Evolutionary conservation across 306 rosid genomes (phyloP).

Genomic region (Hippophae tibetana): DNA sequence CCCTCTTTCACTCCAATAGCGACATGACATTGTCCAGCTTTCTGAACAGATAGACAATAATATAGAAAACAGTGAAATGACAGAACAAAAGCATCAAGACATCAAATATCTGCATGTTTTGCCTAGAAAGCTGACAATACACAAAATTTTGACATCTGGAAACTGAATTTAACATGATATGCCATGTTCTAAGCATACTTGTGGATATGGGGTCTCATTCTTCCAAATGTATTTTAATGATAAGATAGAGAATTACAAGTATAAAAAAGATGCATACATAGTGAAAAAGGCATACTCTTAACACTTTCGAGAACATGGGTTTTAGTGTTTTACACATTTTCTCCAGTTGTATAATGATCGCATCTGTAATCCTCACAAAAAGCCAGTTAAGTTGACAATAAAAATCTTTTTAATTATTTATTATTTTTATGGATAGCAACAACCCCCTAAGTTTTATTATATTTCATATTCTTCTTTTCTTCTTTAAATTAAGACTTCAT

Average conservation of each 20-base stretch:
- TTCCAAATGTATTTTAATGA: no score
- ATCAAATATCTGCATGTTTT: neutral
- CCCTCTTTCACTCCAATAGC: neutral
- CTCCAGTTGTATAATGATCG: constrained; percentile 11
- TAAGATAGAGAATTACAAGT: no score
- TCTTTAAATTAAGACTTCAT: neutral
- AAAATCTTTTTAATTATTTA: constrained; percentile 5
- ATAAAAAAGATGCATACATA: no score
- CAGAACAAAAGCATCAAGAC: neutral
- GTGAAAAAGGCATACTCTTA: neutral
- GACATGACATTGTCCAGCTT: constrained; percentile 6
- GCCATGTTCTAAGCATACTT: neutral
- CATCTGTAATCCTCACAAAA: constrained; percentile 16
- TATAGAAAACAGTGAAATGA: neutral
- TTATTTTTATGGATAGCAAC: constrained; percentile 26
- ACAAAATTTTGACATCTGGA: neutral
- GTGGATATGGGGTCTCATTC: constrained; percentile 7
- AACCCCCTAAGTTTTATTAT: constrained; percentile 35
- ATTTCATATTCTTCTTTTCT: constrained; percentile 18
- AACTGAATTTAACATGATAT: neutral
- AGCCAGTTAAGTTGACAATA: constrained; percentile 19
- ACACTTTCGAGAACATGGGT: constrained; percentile 9
- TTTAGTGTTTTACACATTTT: neutral
- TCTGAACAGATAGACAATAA: neutral
- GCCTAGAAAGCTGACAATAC: neutral